Conservation (phyloP, 2,329 filamentous ascomycete genomes). For the Teratosphaeria gauchensis region DNA sequence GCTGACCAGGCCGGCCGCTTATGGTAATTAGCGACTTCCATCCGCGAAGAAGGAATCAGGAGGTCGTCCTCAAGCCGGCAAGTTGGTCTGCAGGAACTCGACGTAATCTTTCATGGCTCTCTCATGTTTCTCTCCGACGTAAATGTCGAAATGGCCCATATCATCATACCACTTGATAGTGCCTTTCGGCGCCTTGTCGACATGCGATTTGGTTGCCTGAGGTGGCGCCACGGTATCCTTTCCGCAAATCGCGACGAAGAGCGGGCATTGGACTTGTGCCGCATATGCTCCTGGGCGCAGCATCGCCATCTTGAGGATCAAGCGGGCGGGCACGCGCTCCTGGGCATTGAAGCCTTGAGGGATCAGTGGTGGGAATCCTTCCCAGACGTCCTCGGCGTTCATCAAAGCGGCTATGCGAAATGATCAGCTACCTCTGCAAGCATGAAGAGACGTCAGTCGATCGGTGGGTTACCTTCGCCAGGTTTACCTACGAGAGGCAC, state of each 20-base stretch:
- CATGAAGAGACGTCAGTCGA: slow-evolving; percentile 22
- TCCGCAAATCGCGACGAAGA: slow-evolving; percentile 29
- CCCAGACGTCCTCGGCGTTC: background rate
- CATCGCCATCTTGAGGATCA: background rate
- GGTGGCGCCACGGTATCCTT: slow-evolving; percentile 31
- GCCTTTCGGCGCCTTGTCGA: background rate
- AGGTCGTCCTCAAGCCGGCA: background rate
- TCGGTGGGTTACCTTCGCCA: slow-evolving; percentile 10
- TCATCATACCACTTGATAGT: background rate
- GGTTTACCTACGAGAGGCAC: slow-evolving; percentile 27
- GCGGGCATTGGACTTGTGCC: slow-evolving; percentile 18
- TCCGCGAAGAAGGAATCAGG: no score
- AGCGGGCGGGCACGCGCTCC: slow-evolving; percentile 3
- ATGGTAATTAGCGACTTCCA: no score
- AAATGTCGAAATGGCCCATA: slow-evolving; percentile 32
- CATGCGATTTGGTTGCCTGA: slow-evolving; percentile 22
- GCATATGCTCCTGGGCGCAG: background rate
- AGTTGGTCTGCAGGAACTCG: slow-evolving; percentile 22
- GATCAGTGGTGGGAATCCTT: background rate
- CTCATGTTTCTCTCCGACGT: slow-evolving; percentile 20
- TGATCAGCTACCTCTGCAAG: slow-evolving; percentile 13
- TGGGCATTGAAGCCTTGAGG: slow-evolving; percentile 14
- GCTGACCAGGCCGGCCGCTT: no score
- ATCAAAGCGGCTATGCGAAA: background rate
- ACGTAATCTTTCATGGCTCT: slow-evolving; percentile 24